phyloP scores from a whole-genome alignment of 139 green algal species.

The Chlamydomonas sp. region DNA sequence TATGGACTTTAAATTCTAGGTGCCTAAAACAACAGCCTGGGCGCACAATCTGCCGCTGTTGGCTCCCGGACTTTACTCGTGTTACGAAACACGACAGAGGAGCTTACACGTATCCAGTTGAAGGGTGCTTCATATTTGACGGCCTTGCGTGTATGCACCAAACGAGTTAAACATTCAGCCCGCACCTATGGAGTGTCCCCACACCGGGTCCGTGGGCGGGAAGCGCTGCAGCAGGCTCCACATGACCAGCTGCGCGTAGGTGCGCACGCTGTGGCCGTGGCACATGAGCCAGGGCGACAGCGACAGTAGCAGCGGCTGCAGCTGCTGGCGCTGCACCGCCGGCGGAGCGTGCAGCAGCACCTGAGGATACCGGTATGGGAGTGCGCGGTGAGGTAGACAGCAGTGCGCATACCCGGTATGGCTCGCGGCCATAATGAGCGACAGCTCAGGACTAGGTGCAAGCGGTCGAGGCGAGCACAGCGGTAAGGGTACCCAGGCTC shows the following conservation, averaged over 20 bases:
- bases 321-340: conserved; percentile 18
- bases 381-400: no score
- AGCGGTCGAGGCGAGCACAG: no score
- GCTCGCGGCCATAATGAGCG: background rate
- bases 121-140: no score
- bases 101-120: no score
- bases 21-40: background rate
- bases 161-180: no score
- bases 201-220: conserved; percentile 32
- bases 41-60: no score
- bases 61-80: no score
- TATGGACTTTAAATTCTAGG: background rate
- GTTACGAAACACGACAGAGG: no score
- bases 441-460: no score
- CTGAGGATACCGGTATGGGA: conserved; percentile 10
- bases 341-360: conserved; percentile 42
- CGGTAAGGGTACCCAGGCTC: no score
- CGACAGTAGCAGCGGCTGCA: conserved; percentile 51
- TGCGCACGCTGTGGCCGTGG: conserved; percentile 62
- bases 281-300: conserved; percentile 53
- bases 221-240: conserved; percentile 45
- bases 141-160: no score
- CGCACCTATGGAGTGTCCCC: conserved; percentile 28
- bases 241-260: conserved; percentile 58
- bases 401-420: background rate